Evolutionary conservation across 208 protist genomes (phyloP), one percentile per base, ranked within the genome.

Genomic region (Acanthamoeba royreba): DNA sequence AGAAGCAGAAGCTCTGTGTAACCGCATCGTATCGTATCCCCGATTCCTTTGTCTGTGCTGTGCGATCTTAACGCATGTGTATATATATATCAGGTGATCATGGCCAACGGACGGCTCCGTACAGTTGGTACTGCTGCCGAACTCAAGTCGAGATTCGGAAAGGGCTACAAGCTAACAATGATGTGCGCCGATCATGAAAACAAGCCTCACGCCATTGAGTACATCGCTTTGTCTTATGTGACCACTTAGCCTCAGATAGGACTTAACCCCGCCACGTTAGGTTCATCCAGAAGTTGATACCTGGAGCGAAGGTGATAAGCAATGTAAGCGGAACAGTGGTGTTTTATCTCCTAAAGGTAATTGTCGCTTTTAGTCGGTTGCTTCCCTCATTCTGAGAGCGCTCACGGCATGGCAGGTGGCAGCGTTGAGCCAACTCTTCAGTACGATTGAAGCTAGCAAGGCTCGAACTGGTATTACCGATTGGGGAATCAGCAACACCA

Each of bases 401-500:
- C 19, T 49, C 40, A 3, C 9, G 43, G 7, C 1, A 33, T 8
- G 13, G 8, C n/a, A 52, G 55, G 22, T 42, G n/a, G 86, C 77
- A 5, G 38, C 35, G 9, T 38, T 93, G 31, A n/a, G 42, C n/a
- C 31, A 81, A 4, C 15, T 93, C n/a, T 93, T 93, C 38, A 8
- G 33, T 19, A 19, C 28, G 13, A 93, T 93, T 25, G 90, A 93
- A 19, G 45, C 61, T 28, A 86, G 33, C 13, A 93, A 66, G 66
- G 31, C 40, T 8, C 22, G 25, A 13, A 8, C 42, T 9, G 49
- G 69, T 35, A 86, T 93, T 38, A 85, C 33, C n/a, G 90, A 95
- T 69, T 96, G 95, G 95, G 93, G 95, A 53, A 74, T 96, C n/a
- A 83, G 87, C 52, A 92, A 96, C 89, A 83, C 95, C 13, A 83